Conservation (phyloP, 208 protist genomes). For the Giardia muris region DNA sequence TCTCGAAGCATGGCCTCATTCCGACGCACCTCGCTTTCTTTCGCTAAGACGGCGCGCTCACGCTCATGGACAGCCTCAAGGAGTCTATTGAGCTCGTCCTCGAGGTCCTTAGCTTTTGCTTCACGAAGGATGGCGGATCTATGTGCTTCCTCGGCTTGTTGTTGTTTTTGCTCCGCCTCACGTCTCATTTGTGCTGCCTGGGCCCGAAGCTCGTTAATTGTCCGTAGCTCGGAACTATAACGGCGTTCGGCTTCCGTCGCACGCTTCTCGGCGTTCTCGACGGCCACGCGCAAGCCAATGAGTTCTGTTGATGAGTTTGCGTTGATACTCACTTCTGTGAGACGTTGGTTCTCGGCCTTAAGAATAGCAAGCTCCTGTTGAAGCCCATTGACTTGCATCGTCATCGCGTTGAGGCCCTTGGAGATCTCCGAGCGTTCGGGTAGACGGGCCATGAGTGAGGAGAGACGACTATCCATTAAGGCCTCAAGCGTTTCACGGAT, state of each 20-base stretch:
- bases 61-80: background rate
- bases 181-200: background rate
- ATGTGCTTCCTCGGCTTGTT: background rate
- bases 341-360: background rate
- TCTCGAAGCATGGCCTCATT: background rate
- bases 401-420: too few species aligned
- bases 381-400: background rate
- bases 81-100: background rate
- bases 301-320: too few species aligned
- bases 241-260: background rate
- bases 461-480: too few species aligned
- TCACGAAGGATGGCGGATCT: background rate
- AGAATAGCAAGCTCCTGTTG: background rate
- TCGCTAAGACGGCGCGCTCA: background rate
- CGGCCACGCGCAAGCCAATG: background rate
- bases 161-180: background rate
- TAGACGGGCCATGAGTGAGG: too few species aligned
- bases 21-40: background rate
- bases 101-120: background rate
- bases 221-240: background rate
- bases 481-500: too few species aligned
- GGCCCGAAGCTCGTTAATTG: background rate
- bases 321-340: background rate
- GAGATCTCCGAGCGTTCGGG: too few species aligned
- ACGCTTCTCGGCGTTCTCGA: background rate